Conservation (phyloP, 2,329 filamentous ascomycete species). For the Fusarium sp. region DNA sequence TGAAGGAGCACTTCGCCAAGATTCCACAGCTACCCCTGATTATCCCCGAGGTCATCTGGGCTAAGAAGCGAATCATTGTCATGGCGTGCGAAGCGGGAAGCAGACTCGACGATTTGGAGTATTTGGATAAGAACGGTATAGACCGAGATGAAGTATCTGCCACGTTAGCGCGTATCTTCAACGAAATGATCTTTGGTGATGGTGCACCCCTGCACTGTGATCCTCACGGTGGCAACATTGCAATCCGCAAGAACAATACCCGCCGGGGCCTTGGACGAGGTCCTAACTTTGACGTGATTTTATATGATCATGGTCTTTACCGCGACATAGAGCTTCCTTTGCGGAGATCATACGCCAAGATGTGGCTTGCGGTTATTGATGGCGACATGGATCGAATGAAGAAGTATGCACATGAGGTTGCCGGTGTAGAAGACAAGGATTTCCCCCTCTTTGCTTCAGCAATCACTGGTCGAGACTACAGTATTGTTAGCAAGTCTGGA, state of each 20-base stretch:
- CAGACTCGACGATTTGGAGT: conserved; percentile 88
- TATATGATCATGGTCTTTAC: conserved; percentile 98
- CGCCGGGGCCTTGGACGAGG: conserved; percentile 60
- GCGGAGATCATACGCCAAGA: conserved; percentile 89
- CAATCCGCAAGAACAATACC: conserved; percentile 79
- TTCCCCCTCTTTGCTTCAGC: conserved; percentile 96
- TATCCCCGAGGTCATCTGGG: conserved; percentile 90
- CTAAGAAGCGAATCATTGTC: conserved; percentile 87
- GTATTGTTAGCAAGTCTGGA: conserved; percentile 72
- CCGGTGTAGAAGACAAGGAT: conserved; percentile 86
- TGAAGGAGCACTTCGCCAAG: conserved; percentile 81
- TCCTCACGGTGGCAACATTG: conserved; percentile 95
- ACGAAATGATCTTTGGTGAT: conserved; percentile 98
- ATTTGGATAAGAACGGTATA: conserved; percentile 85
- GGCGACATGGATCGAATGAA: conserved; percentile 88
- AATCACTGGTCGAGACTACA: conserved; percentile 93
- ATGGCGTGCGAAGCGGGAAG: conserved; percentile 93
- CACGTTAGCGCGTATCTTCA: conserved; percentile 90
- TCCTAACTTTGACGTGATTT: conserved; percentile 90
- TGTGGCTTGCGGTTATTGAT: conserved; percentile 96
- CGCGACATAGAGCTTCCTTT: conserved; percentile 85
- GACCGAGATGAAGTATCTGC: conserved; percentile 96
- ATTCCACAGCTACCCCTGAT: conserved; percentile 82
- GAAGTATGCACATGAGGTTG: conserved; percentile 87
- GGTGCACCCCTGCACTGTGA: conserved; percentile 94